These are phyloP conservation scores for Aspergillus sp. DNA, from an alignment of 2,329 filamentous ascomycete genomes.

Conservation along the genomic window DNA sequence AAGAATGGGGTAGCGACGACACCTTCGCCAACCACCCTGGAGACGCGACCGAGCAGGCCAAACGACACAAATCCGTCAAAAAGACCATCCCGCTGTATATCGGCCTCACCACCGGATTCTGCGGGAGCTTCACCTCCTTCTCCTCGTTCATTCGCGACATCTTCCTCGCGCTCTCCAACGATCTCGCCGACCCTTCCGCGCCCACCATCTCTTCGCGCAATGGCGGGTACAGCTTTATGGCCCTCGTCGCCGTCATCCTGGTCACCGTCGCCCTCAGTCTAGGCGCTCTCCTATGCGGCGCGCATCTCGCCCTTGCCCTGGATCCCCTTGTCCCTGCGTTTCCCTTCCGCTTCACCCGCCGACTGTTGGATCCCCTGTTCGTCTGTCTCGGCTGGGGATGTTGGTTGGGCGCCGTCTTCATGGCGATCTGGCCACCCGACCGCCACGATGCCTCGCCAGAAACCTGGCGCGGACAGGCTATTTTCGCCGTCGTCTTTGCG, in stretches of 20 bases:
- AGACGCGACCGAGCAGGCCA: conserved; percentile 30
- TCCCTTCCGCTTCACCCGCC: conserved; percentile 57
- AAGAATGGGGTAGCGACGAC: conserved; percentile 57
- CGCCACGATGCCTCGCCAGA: conserved; percentile 41
- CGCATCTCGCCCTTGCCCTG: conserved; percentile 68
- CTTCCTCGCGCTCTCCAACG: conserved; percentile 77
- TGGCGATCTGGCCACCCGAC: conserved; percentile 70
- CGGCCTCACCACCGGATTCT: conserved; percentile 82
- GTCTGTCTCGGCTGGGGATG: conserved; percentile 67
- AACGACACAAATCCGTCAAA: conserved; percentile 65
- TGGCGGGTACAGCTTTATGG: conserved; percentile 79
- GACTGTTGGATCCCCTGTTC: conserved; percentile 61
- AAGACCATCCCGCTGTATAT: conserved; percentile 89
- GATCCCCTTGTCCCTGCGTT: conserved; percentile 61
- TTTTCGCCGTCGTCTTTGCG: conserved; percentile 79
- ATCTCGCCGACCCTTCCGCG: conserved; percentile 57
- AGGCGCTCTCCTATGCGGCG: conserved; percentile 67
- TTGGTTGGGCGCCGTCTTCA: conserved; percentile 75
- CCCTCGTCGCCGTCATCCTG: conserved; percentile 72
- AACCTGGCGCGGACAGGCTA: conserved; percentile 70
- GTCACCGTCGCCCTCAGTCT: conserved; percentile 70
- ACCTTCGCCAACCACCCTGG: conserved; percentile 14
- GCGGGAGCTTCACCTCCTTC: conserved; percentile 87
- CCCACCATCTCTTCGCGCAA: conserved; percentile 53
- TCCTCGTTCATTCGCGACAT: conserved; percentile 79